These are phyloP conservation scores for Lactarius deliciosus DNA, from an alignment of 768 basidiomycete species.

Conservation along the genomic window DNA sequence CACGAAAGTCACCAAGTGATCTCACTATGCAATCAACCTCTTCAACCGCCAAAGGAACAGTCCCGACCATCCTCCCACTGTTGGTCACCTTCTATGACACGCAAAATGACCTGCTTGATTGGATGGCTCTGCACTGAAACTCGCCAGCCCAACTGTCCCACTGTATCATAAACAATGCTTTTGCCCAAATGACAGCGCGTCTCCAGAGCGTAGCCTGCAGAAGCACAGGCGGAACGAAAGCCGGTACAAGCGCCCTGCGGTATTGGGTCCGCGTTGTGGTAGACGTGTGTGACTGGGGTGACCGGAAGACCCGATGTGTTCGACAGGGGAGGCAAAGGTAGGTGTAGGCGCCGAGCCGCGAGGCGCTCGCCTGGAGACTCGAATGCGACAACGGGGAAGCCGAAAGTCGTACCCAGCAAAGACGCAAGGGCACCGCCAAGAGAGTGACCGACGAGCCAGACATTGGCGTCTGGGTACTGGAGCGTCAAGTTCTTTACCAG, in stretches of 20 bases:
- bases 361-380: conserved; percentile 66
- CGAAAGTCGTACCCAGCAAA: conserved; percentile 63
- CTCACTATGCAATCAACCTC: conserved; percentile 66
- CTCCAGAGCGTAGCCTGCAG: conserved; percentile 66
- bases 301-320: conserved; percentile 21
- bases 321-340: conserved; percentile 50
- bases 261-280: conserved; percentile 72
- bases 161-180: conserved; percentile 66
- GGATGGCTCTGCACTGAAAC: conserved; percentile 56
- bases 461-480: conserved; percentile 56
- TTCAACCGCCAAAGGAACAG: conserved; percentile 54
- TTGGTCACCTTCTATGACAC: conserved; percentile 52
- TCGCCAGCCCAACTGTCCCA: conserved; percentile 59
- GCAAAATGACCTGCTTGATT: conserved; percentile 54
- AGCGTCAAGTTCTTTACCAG: conserved; percentile 57
- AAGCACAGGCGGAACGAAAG: conserved; percentile 50
- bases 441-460: conserved; percentile 63
- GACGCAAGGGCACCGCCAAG: conserved; percentile 67
- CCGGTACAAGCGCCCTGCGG: conserved; percentile 59
- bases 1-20: background rate
- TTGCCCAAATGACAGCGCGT: conserved; percentile 62
- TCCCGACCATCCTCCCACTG: conserved; percentile 47
- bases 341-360: conserved; percentile 59
- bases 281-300: conserved; percentile 45
- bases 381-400: conserved; percentile 61